Evolutionary conservation across 192 early-diverging fungal genomes (phyloP).

Genomic region (Piromyces finnis): DNA sequence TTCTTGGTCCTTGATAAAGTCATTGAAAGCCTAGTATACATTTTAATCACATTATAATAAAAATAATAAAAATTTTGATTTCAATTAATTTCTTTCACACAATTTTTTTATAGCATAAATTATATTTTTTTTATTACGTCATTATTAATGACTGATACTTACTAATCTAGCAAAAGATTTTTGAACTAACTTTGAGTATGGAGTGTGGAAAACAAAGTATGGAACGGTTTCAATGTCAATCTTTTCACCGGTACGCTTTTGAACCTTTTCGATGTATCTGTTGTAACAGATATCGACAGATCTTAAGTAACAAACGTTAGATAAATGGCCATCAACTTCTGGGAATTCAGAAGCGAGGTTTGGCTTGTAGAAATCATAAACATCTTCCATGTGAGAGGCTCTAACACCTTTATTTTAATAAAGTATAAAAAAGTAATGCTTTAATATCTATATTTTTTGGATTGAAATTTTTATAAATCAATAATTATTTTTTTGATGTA

Average conservation of each 20-base stretch:
- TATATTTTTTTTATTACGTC: too few relatives aligned
- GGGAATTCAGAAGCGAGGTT: constrained; percentile 94
- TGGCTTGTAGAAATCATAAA: constrained; percentile 99
- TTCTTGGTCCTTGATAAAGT: constrained; percentile 65
- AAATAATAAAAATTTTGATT: too few relatives aligned
- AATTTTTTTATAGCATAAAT: too few relatives aligned
- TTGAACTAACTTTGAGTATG: constrained; percentile 92
- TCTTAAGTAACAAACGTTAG: constrained; percentile 78
- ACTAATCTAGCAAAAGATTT: constrained; percentile 77
- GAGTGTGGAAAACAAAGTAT: constrained; percentile 86
- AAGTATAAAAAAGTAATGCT: too few relatives aligned
- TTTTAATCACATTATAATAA: too few relatives aligned
- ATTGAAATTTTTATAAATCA: too few relatives aligned
- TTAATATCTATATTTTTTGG: too few relatives aligned
- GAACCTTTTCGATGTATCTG: constrained; percentile 60
- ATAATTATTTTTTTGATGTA: too few relatives aligned
- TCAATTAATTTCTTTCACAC: too few relatives aligned
- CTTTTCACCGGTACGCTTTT: not conserved
- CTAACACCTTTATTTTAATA: constrained; percentile 42
- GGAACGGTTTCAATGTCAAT: constrained; percentile 7
- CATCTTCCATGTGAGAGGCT: constrained; percentile 87
- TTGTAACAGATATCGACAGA: constrained; percentile 78
- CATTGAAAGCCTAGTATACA: constrained; percentile 48
- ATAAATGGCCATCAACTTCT: constrained; percentile 87
- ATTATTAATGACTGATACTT: not conserved